Base-by-base conservation (phyloP, 2,329 filamentous ascomycete genomes). In the Sodiomyces alkalinus region DNA sequence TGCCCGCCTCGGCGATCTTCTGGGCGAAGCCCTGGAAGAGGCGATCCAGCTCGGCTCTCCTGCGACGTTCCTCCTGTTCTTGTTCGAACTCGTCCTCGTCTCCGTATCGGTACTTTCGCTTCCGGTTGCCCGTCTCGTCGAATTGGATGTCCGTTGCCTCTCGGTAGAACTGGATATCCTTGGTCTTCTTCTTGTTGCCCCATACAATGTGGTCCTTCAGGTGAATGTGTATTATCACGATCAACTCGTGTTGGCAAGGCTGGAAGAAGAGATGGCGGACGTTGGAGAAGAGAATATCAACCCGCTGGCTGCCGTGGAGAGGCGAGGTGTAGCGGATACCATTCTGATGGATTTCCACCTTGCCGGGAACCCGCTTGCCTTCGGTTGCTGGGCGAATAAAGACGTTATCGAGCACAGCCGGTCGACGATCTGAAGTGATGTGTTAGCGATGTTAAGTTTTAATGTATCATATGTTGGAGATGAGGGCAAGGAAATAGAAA, bases 181-280 rank as follows among this genome's bases (percentile, higher is more conserved):
- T 94, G 8, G 90, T 92, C 71, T 98, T 98, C 61, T 92, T 92
- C 58, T 77, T 73, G 66, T 93, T 96, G 35, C 90, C 90, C 37
- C 98, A 80, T 53, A 98, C 85, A 49, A 98, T 96, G 3, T 90
- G 90, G 36, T 94, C 92, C 58, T 93, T 94, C 27, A 98, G 70
- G 51, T 98, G 90, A 32, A 98, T 80, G 52, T 98, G 90, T 41
- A 98, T 94, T 43, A 98, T 82, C 40, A 98, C 92, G 40, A 98
- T 92, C 45, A 98, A 61, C 52, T 98, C 90, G 46, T 93, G 83
- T 43, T 85, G 80, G 45, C 85, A 96, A 17, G 92, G 90, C 53
- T 98, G 90, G 64, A 98, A 98, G 64, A 98, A 98, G 3, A 98
- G 66, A 49, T 98, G 90, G 53, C 92, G 92, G 51, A 98, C 82